Base-by-base conservation (phyloP, 2,329 filamentous ascomycete genomes). In the Annulohypoxylon truncatum region DNA sequence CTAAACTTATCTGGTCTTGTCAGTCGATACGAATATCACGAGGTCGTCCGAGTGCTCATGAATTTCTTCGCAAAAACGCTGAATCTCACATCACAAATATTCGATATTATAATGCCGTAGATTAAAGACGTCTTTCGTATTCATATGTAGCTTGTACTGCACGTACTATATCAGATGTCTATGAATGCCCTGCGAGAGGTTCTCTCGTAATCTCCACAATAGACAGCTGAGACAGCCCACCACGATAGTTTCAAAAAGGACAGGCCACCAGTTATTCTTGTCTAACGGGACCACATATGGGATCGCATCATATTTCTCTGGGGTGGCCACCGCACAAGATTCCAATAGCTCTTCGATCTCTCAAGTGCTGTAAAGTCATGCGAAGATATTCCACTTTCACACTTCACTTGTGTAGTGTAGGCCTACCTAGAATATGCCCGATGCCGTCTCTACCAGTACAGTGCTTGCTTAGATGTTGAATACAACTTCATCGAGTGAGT, bases 131-230 rank as follows among this genome's bases (percentile, higher is more conserved):
- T 7, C 24, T 48, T 22, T 51, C 42, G 13, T 58, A 53, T 63
- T 53, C 47, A 13, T 38, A 22, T 52, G 38, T 38, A 35, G 53
- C 4, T 18, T 18, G 20, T 51, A 2, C 12, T 26, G 38, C 28
- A n/a, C 24, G 5, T 51, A 40, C n/a, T n/a, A n/a, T n/a, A n/a
- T n/a, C n/a, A 33, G 8, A 15, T 28, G n/a, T n/a, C 53, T 29
- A 26, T 31, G 12, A 42, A 42, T 31, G 33, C 48, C 18, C 26
- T 44, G 8, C 44, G 22, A 38, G 42, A 22, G 28, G 26, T 40
- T 24, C 29, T 61, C 33, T 46, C 33, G 33, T 61, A 20, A 60
- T 55, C 48, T 29, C 20, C 31, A 15, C 31, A 7, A 48, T 47
- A 26, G 28, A 42, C 24, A 15, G 53, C 47, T 31, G 13, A 31